Base-by-base conservation (phyloP, 2,329 filamentous ascomycete genomes). In the Golovinomyces cichoracearum region DNA sequence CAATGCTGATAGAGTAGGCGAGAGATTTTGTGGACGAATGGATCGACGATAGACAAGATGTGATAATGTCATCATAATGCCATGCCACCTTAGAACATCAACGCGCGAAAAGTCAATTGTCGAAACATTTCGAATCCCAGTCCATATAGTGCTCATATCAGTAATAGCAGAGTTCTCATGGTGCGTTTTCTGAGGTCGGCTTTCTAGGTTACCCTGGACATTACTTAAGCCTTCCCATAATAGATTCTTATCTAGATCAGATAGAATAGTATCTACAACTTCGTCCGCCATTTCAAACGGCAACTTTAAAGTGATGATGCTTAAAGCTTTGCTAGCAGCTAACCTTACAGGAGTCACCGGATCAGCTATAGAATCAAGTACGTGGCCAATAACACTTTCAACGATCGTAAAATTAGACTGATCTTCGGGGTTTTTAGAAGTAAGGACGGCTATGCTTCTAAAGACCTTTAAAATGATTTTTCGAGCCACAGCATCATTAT, bases 341-440 rank as follows among this genome's bases (percentile, higher is more conserved):
- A 93, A 74, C 33, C 90, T 72, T 12, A 98, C 86, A 0, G 85
- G 84, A 0, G 86, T 94, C 57, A 95, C 86, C 51, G 83, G 82
- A 61, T 98, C 90, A 1, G 76, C 76, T 1, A 95, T 67, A 12
- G 73, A 71, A 51, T 83, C 78, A 2, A 98, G 70, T 2, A 94
- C 69, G 57, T 82, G 77, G 48, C 85, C 81, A 55, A 98, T 84
- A 4, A 81, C 74, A 26, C 78, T 78, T 63, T 95, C 88, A 15
- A 93, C 62, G 60, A 80, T 67, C 49, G 72, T 71, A 3, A 66
- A 40, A 7, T 47, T 44, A 10, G 47, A 45, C 7, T 42, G 29
- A 37, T 45, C 50, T 19, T 51, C 42, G 6, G 50, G 33, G 26
- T 49, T 53, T 9, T 51, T 53, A 19, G 58, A 50, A 12, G 74